Evolutionary conservation across 768 basidiomycete genomes (phyloP).

Genomic region (Lactarius tabidus): DNA sequence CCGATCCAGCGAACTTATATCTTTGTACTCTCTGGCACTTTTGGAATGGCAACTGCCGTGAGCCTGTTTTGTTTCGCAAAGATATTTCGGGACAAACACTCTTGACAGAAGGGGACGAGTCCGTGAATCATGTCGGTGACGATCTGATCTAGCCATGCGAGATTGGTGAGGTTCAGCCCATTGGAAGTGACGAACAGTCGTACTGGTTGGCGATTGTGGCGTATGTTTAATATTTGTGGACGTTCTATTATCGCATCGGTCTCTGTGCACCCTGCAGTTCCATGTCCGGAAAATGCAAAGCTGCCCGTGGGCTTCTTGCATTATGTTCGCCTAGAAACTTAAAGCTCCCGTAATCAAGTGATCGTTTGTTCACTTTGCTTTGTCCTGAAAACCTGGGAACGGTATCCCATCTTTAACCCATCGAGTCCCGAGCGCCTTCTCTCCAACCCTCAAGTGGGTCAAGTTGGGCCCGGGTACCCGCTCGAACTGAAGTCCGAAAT

Average conservation of each 20-base stretch:
- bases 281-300: background rate
- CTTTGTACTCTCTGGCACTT: too few species aligned
- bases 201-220: background rate
- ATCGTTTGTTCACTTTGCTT: background rate
- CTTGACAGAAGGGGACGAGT: too few species aligned
- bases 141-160: background rate
- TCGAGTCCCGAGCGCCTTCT: too few species aligned
- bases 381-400: too few species aligned
- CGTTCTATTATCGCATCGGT: background rate
- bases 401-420: too few species aligned
- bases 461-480: too few species aligned
- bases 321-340: too few species aligned
- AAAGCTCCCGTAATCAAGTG: background rate
- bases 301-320: background rate
- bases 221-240: background rate
- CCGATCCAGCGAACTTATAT: background rate
- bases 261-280: background rate
- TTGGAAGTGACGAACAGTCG: background rate
- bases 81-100: too few species aligned
- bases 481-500: too few species aligned
- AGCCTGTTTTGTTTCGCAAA: too few species aligned
- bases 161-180: background rate
- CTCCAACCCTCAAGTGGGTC: too few species aligned
- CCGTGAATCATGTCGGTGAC: background rate
- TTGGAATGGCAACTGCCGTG: too few species aligned